These are phyloP conservation scores for Lagenidium sp. DNA, from an alignment of 352 stramenopile species.

Conservation along the genomic window DNA sequence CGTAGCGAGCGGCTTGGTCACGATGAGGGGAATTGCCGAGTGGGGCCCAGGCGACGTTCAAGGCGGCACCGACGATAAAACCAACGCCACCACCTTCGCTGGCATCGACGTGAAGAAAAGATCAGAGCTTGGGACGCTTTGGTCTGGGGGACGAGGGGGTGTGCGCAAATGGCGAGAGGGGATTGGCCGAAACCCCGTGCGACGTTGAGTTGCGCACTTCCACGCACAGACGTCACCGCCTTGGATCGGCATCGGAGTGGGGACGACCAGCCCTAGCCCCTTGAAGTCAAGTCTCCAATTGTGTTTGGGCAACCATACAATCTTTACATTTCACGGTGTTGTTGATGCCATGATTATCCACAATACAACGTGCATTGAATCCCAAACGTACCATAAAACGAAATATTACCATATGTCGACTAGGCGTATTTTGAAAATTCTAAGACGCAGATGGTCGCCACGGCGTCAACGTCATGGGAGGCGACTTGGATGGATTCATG, in stretches of 20 bases:
- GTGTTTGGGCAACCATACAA: conserved; percentile 13
- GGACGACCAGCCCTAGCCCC: conserved; percentile 8
- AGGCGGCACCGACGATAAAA: background rate
- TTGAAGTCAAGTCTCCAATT: conserved; percentile 8
- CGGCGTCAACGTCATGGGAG: too few species aligned
- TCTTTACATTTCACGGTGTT: conserved; percentile 3
- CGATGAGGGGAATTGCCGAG: conserved; percentile 12
- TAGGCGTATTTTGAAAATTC: too few species aligned
- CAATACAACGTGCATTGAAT: background rate
- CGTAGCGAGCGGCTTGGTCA: background rate
- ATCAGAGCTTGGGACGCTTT: conserved; percentile 9
- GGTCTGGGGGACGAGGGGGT: background rate
- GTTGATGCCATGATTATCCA: background rate
- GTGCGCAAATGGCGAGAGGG: conserved; percentile 3
- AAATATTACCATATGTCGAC: background rate
- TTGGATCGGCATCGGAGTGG: conserved; percentile 25
- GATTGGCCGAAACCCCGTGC: conserved; percentile 23
- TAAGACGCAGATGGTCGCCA: too few species aligned
- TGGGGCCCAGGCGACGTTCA: too few species aligned
- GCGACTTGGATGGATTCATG: too few species aligned
- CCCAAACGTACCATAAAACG: background rate
- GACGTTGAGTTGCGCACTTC: conserved; percentile 5
- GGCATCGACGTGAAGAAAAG: conserved; percentile 20
- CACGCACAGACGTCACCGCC: conserved; percentile 47
- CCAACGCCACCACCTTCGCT: too few species aligned